phyloP scores from a whole-genome alignment of 495 filamentous ascomycete species.

The Neurospora sp. region DNA sequence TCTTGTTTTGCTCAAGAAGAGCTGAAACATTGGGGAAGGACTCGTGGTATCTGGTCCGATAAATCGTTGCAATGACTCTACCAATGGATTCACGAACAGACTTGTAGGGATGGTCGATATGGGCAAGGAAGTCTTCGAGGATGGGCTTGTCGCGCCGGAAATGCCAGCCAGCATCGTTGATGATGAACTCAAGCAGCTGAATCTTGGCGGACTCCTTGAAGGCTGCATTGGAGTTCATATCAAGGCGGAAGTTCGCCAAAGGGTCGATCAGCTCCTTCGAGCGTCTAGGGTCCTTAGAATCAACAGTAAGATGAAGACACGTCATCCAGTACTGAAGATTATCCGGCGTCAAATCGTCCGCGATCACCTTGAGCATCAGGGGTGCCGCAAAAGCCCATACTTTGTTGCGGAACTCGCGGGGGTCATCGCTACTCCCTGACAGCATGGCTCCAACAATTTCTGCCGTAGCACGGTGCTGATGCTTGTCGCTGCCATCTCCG shows the following conservation, averaged over 20 bases:
- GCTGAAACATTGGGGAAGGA: slow-evolving; percentile 68
- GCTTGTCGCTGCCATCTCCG: slow-evolving; percentile 91
- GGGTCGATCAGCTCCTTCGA: slow-evolving; percentile 78
- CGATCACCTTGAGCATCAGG: slow-evolving; percentile 74
- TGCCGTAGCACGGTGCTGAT: slow-evolving; percentile 91
- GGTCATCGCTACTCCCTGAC: slow-evolving; percentile 60
- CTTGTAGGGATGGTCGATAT: slow-evolving; percentile 97
- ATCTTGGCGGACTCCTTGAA: slow-evolving; percentile 99
- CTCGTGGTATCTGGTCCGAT: slow-evolving; percentile 84
- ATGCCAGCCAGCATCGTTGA: slow-evolving; percentile 88
- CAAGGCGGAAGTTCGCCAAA: slow-evolving; percentile 75
- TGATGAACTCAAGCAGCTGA: slow-evolving; percentile 77
- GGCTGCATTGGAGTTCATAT: slow-evolving; percentile 91
- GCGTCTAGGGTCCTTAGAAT: slow-evolving; percentile 72
- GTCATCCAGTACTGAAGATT: slow-evolving; percentile 92
- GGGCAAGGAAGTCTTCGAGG: slow-evolving; percentile 74
- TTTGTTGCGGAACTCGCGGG: slow-evolving; percentile 53
- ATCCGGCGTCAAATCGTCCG: slow-evolving; percentile 85
- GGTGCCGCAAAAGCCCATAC: slow-evolving; percentile 89
- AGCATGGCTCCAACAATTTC: slow-evolving; percentile 88
- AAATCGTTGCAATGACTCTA: slow-evolving; percentile 74
- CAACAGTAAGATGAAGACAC: slow-evolving; percentile 76
- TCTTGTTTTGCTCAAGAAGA: slow-evolving; percentile 69
- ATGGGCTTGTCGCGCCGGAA: slow-evolving; percentile 88
- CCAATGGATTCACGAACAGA: slow-evolving; percentile 92